phyloP scores from a whole-genome alignment of 345 rosid species.

The Gossypium australe region DNA sequence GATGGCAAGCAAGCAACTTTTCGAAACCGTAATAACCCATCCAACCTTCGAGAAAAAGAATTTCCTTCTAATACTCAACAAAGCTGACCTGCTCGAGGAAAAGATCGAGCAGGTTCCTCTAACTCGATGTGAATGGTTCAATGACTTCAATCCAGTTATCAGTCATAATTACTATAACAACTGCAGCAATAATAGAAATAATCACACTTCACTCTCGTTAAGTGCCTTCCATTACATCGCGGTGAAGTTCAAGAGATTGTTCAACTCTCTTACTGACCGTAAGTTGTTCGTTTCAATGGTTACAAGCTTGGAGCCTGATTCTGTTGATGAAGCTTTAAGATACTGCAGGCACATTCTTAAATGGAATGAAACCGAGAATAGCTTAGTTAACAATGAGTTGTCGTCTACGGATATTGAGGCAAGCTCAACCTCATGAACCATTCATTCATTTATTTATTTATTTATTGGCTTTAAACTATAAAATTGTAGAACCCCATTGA shows the following conservation, averaged over 20 bases:
- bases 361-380: conserved; percentile 46
- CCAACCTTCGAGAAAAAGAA: conserved; percentile 54
- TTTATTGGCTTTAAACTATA: background rate
- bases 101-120: conserved; percentile 58
- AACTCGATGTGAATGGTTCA: conserved; percentile 72
- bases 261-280: conserved; percentile 39
- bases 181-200: conserved; percentile 19
- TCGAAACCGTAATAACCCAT: conserved; percentile 51
- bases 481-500: background rate
- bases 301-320: conserved; percentile 58
- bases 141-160: conserved; percentile 60
- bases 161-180: conserved; percentile 26
- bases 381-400: conserved; percentile 24
- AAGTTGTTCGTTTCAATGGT: conserved; percentile 55
- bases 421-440: conserved; percentile 31
- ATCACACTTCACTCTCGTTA: conserved; percentile 46
- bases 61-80: conserved; percentile 73
- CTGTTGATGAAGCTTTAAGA: conserved; percentile 48
- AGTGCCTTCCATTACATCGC: conserved; percentile 69
- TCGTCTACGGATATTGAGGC: conserved; percentile 48
- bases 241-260: conserved; percentile 62
- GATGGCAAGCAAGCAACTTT: conserved; percentile 66
- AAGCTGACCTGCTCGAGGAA: conserved; percentile 73
- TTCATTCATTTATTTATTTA: background rate
- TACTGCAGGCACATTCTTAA: conserved; percentile 63